Percentiles rank a stretch among this genome's conserved stretches.
Evolutionary conservation across 129 eudicot genomes (phyloP).

Genomic region (Scalesia atractyloides): DNA sequence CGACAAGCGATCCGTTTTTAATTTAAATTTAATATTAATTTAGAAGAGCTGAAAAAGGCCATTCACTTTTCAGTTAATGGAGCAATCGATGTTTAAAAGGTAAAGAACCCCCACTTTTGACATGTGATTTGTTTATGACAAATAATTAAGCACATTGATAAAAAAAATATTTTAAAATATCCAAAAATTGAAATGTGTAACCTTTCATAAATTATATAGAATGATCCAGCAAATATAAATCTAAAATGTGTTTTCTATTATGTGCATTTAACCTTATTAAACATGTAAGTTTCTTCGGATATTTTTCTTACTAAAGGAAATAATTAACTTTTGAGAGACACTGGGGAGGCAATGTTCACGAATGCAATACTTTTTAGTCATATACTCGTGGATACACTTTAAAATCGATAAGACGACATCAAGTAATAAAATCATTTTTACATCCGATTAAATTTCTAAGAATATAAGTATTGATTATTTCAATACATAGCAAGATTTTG

Average conservation of each 20-base stretch:
- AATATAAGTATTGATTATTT: too few species aligned
- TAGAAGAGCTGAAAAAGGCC: slow-evolving; percentile 20
- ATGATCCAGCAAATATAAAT: neutral
- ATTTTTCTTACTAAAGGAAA: too few species aligned
- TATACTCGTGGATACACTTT: neutral
- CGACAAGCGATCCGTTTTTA: neutral
- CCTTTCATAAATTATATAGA: too few species aligned
- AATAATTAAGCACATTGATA: neutral
- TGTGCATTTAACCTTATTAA: neutral
- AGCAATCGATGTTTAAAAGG: slow-evolving; percentile 10
- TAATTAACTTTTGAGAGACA: neutral
- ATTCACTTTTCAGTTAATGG: slow-evolving; percentile 14
- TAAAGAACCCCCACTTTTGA: slow-evolving; percentile 3
- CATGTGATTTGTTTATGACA: slow-evolving; percentile 14
- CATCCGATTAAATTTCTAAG: neutral
- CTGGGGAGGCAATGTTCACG: neutral
- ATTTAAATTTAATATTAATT: neutral
- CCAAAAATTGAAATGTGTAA: too few species aligned
- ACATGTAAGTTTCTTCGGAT: neutral
- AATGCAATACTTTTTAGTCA: neutral
- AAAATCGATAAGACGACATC: neutral
- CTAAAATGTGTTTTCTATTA: neutral
- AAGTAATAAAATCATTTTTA: neutral
- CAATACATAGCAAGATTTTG: too few species aligned
- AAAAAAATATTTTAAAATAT: too few species aligned